phyloP scores from a whole-genome alignment of 78 protist genomes.

The Dictyostelium brefeldianum region DNA sequence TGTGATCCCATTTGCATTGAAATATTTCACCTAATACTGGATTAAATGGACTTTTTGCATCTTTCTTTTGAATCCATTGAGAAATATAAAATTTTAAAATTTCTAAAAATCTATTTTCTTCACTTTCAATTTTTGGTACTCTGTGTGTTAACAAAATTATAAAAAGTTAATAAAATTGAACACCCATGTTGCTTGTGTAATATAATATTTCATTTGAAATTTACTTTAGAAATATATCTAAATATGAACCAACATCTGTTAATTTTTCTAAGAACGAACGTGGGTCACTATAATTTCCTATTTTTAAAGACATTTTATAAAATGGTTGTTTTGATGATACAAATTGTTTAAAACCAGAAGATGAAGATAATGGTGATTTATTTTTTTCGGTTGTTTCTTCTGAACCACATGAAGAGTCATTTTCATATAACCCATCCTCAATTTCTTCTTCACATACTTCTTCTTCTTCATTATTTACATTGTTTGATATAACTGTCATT shows the following conservation, averaged over 20 bases:
- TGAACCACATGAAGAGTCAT: no score
- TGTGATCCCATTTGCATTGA: conserved; percentile 51
- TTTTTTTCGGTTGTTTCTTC: no score
- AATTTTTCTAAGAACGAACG: conserved; percentile 64
- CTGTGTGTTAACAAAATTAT: conserved; percentile 7
- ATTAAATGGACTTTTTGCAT: conserved; percentile 57
- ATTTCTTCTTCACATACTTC: no score
- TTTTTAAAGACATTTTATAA: conserved; percentile 64
- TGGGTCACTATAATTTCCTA: conserved; percentile 39
- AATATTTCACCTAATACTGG: conserved; percentile 60
- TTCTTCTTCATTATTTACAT: no score
- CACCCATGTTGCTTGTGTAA: no score
- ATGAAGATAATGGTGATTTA: no score
- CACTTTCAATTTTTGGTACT: conserved; percentile 25
- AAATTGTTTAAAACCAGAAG: conserved; percentile 44
- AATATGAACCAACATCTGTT: conserved; percentile 53
- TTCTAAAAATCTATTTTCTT: conserved; percentile 57
- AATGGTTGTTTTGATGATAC: conserved; percentile 65
- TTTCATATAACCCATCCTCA: no score
- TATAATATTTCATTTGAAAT: neutral
- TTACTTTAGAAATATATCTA: conserved; percentile 67
- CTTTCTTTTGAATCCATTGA: conserved; percentile 37
- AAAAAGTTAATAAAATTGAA: neutral
- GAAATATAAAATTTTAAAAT: conserved; percentile 67
- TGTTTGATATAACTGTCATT: no score